These are phyloP conservation scores for Penicillium sp. DNA, from an alignment of 2,329 filamentous ascomycete genomes.

Conservation along the genomic window DNA sequence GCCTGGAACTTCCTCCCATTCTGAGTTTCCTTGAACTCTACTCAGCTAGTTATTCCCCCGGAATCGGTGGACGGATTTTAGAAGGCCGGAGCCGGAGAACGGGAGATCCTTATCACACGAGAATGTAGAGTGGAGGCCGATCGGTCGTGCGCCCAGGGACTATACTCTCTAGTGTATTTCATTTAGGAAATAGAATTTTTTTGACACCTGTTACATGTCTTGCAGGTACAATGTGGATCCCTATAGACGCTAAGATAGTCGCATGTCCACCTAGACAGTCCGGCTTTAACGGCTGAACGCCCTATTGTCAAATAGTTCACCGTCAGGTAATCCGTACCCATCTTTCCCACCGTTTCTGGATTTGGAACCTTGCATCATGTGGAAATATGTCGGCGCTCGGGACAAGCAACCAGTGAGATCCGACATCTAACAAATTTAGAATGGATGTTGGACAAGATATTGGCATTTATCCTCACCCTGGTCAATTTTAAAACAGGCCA, in stretches of 20 bases:
- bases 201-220: slow-evolving; percentile 14
- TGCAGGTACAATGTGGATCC: slow-evolving; percentile 9
- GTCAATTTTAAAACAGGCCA: slow-evolving; percentile 12
- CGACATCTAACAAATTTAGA: neutral
- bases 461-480: neutral
- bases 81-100: neutral
- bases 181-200: neutral
- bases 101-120: neutral
- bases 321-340: neutral
- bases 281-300: neutral
- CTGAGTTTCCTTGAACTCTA: neutral
- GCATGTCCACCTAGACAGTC: neutral
- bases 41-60: too few species aligned
- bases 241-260: neutral
- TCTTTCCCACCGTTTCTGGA: neutral
- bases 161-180: neutral
- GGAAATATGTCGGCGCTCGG: neutral
- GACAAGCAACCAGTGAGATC: neutral
- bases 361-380: slow-evolving; percentile 11
- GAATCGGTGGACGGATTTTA: neutral
- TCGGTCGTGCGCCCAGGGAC: neutral
- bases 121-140: neutral
- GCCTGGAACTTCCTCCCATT: neutral
- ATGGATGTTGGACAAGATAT: neutral
- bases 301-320: neutral